These are phyloP conservation scores for Trichoderma orchidacearum DNA, from an alignment of 495 filamentous ascomycete genomes.

Conservation along the genomic window DNA sequence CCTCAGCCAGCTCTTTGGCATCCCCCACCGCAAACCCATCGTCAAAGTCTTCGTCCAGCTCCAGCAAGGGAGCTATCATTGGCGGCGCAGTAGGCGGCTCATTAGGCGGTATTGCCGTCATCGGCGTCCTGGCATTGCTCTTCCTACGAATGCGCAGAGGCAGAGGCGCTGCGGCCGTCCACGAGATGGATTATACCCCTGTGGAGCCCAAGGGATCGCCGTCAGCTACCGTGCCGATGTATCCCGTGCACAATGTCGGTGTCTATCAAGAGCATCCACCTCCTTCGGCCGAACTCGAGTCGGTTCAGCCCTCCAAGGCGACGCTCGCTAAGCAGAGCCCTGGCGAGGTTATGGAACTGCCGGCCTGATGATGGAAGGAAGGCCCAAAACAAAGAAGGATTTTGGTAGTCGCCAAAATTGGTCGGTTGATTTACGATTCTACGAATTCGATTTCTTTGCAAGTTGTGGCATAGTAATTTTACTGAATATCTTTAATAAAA, in stretches of 20 bases:
- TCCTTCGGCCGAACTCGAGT: neutral
- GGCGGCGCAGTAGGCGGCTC: neutral
- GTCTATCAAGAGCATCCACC: neutral
- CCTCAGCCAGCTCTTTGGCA: neutral
- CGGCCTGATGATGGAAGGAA: neutral
- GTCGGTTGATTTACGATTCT: neutral
- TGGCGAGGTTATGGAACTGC: neutral
- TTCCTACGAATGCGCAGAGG: neutral
- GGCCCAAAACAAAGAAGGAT: neutral
- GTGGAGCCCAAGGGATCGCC: neutral
- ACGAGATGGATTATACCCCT: neutral
- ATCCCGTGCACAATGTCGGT: neutral
- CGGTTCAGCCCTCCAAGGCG: no score
- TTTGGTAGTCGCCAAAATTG: neutral
- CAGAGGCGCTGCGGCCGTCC: neutral
- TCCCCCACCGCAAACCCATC: no score
- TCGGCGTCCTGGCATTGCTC: neutral
- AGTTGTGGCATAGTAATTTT: no score
- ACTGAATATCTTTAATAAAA: no score
- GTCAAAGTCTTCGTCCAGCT: no score
- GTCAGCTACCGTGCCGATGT: neutral
- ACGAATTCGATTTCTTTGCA: no score
- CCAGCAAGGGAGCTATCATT: neutral
- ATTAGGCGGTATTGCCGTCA: neutral
- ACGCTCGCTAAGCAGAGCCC: neutral